Evolutionary conservation across 257 asterid species (phyloP).

Genomic region (Perilla frutescens): DNA sequence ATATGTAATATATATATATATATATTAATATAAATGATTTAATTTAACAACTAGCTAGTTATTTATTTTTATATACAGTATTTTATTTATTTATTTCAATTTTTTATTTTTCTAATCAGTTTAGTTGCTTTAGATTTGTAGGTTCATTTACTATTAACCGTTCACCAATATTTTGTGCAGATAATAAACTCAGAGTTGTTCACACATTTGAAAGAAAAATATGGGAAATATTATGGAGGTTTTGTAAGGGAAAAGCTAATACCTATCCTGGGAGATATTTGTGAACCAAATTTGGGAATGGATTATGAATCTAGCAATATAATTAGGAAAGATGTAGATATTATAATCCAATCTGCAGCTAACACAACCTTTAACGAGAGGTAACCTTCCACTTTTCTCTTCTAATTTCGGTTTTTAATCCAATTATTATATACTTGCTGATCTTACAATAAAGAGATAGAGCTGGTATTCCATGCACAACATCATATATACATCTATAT

Average conservation of each 20-base stretch:
- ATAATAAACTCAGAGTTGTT: conserved; percentile 52
- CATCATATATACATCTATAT: too few relatives aligned
- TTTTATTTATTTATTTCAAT: too few relatives aligned
- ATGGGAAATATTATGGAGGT: conserved; percentile 43
- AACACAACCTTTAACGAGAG: conserved; percentile 51
- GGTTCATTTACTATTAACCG: too few relatives aligned
- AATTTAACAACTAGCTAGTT: background rate
- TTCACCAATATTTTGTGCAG: conserved; percentile 25
- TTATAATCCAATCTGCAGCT: conserved; percentile 57
- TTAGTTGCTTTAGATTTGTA: too few relatives aligned
- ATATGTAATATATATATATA: too few relatives aligned
- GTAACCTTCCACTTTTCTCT: conserved; percentile 1
- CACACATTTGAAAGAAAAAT: conserved; percentile 40
- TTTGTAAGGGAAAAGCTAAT: conserved; percentile 49
- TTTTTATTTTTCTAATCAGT: too few relatives aligned
- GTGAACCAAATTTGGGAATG: conserved; percentile 62
- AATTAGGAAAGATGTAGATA: conserved; percentile 44
- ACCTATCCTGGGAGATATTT: conserved; percentile 51
- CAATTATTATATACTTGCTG: too few relatives aligned
- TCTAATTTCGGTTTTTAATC: too few relatives aligned
- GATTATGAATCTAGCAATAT: conserved; percentile 32
- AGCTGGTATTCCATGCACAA: too few relatives aligned
- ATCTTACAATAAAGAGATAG: too few relatives aligned
- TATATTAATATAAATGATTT: too few relatives aligned
- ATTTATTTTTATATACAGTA: background rate